phyloP scores from a whole-genome alignment of 2,329 filamentous ascomycete species.

The Claviceps lovelessii region DNA sequence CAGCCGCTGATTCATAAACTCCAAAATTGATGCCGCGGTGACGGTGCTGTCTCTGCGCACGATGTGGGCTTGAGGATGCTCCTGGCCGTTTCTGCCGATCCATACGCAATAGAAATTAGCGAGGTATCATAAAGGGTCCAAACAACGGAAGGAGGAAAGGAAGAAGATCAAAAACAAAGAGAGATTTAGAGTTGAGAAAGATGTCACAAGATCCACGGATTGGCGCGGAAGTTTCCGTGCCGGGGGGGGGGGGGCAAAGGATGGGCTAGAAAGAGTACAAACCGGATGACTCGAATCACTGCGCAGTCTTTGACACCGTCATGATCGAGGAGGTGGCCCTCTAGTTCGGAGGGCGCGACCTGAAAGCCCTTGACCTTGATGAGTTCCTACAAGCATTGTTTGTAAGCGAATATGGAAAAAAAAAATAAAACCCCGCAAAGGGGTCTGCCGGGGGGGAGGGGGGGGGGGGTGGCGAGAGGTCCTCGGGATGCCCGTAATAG shows the following conservation, averaged over 20 bases:
- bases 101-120: not conserved
- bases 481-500: slow-evolving; percentile 27
- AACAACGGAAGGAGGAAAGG: not conserved
- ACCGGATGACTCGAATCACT: slow-evolving; percentile 35
- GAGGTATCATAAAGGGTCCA: not conserved
- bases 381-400: slow-evolving; percentile 55
- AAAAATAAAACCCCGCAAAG: not conserved
- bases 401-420: slow-evolving; percentile 44
- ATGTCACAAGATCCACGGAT: too few species aligned
- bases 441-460: too few species aligned
- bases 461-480: too few species aligned
- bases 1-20: not conserved
- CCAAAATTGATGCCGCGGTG: not conserved
- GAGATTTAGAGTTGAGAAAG: too few species aligned
- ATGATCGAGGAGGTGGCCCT: slow-evolving; percentile 59
- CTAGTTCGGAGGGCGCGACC: slow-evolving; percentile 67
- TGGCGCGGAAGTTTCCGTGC: too few species aligned
- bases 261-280: too few species aligned
- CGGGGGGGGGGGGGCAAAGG: too few species aligned
- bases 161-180: too few species aligned
- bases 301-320: slow-evolving; percentile 57
- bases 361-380: slow-evolving; percentile 72
- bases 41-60: not conserved
- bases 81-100: not conserved
- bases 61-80: slow-evolving; percentile 34